These are phyloP conservation scores for Stylosanthes scabra DNA, from an alignment of 331 rosid genomes.

Conservation along the genomic window DNA sequence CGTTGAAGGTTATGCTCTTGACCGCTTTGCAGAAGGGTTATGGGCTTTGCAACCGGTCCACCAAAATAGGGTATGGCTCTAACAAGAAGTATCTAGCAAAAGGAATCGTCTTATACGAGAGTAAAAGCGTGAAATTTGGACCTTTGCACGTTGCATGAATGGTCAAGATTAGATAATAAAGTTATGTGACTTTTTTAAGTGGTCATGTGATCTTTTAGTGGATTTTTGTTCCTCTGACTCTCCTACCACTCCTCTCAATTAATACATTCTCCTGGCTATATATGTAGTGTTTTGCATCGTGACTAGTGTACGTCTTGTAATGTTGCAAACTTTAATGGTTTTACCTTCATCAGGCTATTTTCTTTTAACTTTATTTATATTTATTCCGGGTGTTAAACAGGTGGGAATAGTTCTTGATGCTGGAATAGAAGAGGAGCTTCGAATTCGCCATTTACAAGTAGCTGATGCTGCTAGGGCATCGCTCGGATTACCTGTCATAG, in stretches of 20 bases:
- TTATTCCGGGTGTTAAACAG: conserved; percentile 44
- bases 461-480: conserved; percentile 95
- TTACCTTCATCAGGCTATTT: conserved; percentile 19
- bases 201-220: no score
- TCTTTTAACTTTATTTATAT: background rate
- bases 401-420: conserved; percentile 91
- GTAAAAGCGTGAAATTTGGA: no score
- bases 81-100: background rate
- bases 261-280: background rate
- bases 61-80: conserved; percentile 69
- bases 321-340: conserved; percentile 4
- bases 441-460: conserved; percentile 83
- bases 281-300: background rate
- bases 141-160: no score
- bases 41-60: conserved; percentile 90
- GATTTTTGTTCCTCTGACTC: no score
- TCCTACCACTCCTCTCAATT: no score
- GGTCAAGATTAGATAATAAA: no score
- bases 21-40: conserved; percentile 85
- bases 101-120: no score
- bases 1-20: conserved; percentile 94
- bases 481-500: conserved; percentile 86
- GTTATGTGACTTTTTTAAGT: no score
- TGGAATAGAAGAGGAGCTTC: conserved; percentile 84
- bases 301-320: conserved; percentile 4